Percentiles rank a stretch among this genome's conserved stretches.
phyloP scores from a whole-genome alignment of 148 eudicot genomes.

The Camellia sinensis region DNA sequence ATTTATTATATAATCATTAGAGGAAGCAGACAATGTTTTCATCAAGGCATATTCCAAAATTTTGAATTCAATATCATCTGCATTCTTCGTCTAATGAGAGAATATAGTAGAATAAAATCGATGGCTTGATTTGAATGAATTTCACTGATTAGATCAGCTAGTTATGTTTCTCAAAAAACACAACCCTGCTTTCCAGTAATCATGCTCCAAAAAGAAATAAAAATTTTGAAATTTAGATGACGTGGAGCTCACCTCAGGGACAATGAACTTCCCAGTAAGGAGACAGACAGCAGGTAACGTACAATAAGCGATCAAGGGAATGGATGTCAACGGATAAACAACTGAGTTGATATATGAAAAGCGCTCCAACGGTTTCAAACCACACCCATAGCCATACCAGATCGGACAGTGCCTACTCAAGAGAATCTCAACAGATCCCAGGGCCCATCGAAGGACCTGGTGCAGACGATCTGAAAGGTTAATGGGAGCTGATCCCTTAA shows the following conservation, averaged over 20 bases:
- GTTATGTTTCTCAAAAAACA: background rate
- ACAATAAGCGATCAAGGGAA: constrained; percentile 83
- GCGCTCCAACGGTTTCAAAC: constrained; percentile 84
- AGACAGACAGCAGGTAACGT: constrained; percentile 92
- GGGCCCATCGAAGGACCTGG: constrained; percentile 96
- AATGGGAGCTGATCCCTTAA: constrained; percentile 96
- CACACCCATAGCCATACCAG: constrained; percentile 90
- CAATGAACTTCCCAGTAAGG: constrained; percentile 89
- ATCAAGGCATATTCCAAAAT: background rate
- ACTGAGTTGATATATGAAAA: constrained; percentile 89
- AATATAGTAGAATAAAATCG: too few species aligned
- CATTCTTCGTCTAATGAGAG: background rate
- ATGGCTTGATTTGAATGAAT: background rate
- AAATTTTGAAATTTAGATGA: background rate
- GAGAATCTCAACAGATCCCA: constrained; percentile 91
- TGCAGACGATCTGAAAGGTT: constrained; percentile 95
- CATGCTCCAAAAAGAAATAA: background rate
- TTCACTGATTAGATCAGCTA: background rate
- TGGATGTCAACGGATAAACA: constrained; percentile 84
- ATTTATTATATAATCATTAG: too few species aligned
- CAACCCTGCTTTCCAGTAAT: background rate
- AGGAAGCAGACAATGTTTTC: too few species aligned
- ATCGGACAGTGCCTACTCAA: constrained; percentile 89
- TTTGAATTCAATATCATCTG: background rate
- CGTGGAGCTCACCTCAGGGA: constrained; percentile 70